A percentile compares a stretch with the other conserved stretches of the same genome.
These are phyloP conservation scores for Carex kokanica DNA, from an alignment of 176 grass and related monocot genomes.

Conservation along the genomic window DNA sequence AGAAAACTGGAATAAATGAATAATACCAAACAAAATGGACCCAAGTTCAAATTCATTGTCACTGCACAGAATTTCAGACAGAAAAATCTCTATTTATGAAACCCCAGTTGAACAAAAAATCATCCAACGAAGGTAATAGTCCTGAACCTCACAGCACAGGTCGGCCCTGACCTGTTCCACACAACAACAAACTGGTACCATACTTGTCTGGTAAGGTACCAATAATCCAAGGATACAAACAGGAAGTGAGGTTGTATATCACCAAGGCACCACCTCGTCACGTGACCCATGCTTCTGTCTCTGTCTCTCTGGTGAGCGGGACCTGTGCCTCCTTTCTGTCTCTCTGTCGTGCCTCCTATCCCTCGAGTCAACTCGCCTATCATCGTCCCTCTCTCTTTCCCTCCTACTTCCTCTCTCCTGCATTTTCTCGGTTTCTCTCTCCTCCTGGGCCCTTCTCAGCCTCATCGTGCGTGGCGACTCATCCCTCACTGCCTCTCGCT, in stretches of 20 bases:
- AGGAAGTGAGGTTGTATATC: conserved; percentile 30
- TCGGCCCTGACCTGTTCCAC: not conserved
- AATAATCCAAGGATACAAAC: not conserved
- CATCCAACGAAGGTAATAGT: not conserved
- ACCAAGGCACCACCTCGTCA: conserved; percentile 68
- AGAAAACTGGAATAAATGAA: not conserved
- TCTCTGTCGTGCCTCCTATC: conserved; percentile 30
- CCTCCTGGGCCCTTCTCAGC: conserved; percentile 38
- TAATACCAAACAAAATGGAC: not conserved
- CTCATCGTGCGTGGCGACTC: conserved; percentile 49
- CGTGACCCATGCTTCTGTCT: conserved; percentile 34
- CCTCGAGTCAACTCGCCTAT: conserved; percentile 8
- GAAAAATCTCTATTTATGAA: not conserved
- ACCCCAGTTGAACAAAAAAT: not conserved
- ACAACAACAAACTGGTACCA: not conserved
- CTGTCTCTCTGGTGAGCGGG: conserved; percentile 39
- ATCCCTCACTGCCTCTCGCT: conserved; percentile 27
- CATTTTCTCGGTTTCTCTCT: conserved; percentile 30
- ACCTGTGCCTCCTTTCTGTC: conserved; percentile 35
- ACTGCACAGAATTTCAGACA: not conserved
- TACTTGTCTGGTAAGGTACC: not conserved
- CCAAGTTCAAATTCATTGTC: not conserved
- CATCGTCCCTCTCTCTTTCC: conserved; percentile 34
- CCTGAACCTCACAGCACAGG: not conserved
- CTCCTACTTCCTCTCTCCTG: conserved; percentile 26